Evolutionary conservation across 805 yeast species (phyloP), one percentile per base, ranked within the genome.

Genomic region (Starmera amethionina): DNA sequence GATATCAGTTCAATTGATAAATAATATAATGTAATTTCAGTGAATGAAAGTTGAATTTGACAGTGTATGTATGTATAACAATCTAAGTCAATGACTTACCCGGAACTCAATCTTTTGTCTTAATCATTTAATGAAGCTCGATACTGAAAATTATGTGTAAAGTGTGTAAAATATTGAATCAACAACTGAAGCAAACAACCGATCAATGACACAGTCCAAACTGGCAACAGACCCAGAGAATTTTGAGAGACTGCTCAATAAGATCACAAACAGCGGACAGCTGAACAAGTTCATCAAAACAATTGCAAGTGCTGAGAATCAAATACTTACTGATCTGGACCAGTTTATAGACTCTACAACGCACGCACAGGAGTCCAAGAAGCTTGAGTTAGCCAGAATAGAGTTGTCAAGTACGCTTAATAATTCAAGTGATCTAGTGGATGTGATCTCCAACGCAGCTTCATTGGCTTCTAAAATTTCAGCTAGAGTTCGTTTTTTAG

Each of bases 391-490:
- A 39, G 62, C 70, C 15, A 60, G 86, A 42, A 77, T 84, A 5
- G 79, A 76, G 49, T 62, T 83, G n/a, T 72, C 87, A 0, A 65
- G 77, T 1, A 70, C 85, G 2, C 63, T 81, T 41, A 59, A 70
- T 19, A 66, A 67, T 34, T 80, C 89, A 11, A 72, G 76, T 38
- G 67, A 73, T 3, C 61, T 84, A 42, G 68, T 73, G 28, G 60
- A 67, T 29, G 65, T 75, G 22, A 68, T 85, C 38, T 62, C 77
- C 6, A 64, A 70, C 34, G 82, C 94, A 1, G 77, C 82, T 38
- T 71, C 71, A 36, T 63, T 79, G 41, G 89, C 95, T 7, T 64
- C 70, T 32, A 65, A 73, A 13, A 73, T 89, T 39, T 82, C 95
- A 2, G 73, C 73, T 34, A 75, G 79, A 46, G 85, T 89, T 42